Evolutionary conservation across 2,329 filamentous ascomycete genomes (phyloP).

Genomic region (Zelopaecilomyces penicillatus): DNA sequence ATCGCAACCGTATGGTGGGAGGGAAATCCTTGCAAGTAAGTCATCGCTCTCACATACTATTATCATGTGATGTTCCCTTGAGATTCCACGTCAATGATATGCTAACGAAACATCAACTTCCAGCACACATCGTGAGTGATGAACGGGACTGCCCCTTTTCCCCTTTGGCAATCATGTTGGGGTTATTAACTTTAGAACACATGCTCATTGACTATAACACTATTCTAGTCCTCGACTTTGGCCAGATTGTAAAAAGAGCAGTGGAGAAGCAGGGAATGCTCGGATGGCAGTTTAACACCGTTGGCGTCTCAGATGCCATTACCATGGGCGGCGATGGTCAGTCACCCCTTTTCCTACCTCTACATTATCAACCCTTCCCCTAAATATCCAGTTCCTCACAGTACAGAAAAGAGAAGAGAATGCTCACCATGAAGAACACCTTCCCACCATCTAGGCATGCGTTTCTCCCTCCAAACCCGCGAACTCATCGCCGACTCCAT

Average conservation of each 20-base stretch:
- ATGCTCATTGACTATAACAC: not conserved
- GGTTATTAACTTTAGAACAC: not conserved
- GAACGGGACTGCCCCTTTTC: not conserved
- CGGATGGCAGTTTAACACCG: conserved; percentile 89
- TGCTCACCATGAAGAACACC: not conserved
- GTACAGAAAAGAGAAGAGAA: not conserved
- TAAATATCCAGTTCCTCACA: not conserved
- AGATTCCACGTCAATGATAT: not conserved
- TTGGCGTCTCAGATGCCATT: conserved; percentile 83
- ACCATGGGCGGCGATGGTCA: conserved; percentile 88
- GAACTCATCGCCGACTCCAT: conserved; percentile 93
- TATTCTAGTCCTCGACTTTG: conserved; percentile 66
- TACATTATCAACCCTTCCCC: not conserved
- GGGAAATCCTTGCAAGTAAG: conserved; percentile 90
- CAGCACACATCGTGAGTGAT: conserved; percentile 35
- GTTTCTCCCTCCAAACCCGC: conserved; percentile 81
- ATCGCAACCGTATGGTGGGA: conserved; percentile 96
- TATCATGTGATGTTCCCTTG: not conserved
- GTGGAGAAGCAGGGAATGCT: conserved; percentile 79
- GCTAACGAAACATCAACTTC: not conserved
- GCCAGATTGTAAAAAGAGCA: conserved; percentile 76
- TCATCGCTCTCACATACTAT: conserved; percentile 11
- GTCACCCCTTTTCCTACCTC: not conserved
- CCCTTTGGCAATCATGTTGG: not conserved
- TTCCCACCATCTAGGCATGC: conserved; percentile 58